Conservation (phyloP, 1,284 basidiomycete species). For the Waitea zeae region DNA sequence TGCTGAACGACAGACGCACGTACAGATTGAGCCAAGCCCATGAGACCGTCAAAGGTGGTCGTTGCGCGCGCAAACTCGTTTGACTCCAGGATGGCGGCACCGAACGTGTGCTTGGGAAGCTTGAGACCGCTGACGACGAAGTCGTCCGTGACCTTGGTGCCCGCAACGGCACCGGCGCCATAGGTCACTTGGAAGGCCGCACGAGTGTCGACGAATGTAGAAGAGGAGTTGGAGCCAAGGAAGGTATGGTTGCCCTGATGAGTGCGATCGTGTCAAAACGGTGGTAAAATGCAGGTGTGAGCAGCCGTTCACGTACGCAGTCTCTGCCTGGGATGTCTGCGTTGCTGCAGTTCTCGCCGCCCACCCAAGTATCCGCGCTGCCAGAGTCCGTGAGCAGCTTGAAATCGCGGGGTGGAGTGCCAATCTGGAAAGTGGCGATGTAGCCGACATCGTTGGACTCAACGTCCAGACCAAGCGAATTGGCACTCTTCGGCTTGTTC, state of each 20-base stretch:
- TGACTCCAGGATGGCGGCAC: slow-evolving; percentile 47
- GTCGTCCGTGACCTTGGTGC: slow-evolving; percentile 51
- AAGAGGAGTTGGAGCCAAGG: slow-evolving; percentile 47
- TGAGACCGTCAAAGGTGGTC: slow-evolving; percentile 62
- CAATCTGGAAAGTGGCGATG: slow-evolving; percentile 60
- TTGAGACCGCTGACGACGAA: slow-evolving; percentile 49
- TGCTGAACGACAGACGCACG: too few relatives aligned
- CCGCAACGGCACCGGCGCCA: slow-evolving; percentile 56
- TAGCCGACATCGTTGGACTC: slow-evolving; percentile 50
- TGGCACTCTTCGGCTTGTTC: slow-evolving; percentile 27
- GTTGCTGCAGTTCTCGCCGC: slow-evolving; percentile 40
- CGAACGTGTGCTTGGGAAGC: slow-evolving; percentile 52
- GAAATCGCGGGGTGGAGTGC: slow-evolving; percentile 56
- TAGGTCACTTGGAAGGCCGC: slow-evolving; percentile 56
- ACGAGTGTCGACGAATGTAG: slow-evolving; percentile 40
- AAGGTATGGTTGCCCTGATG: slow-evolving; percentile 34
- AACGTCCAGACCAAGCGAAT: slow-evolving; percentile 60
- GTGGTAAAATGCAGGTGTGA: not conserved
- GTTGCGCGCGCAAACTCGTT: slow-evolving; percentile 37
- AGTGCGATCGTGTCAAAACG: not conserved
- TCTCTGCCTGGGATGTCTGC: too few relatives aligned
- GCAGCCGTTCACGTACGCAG: not conserved
- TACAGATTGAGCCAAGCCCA: slow-evolving; percentile 71
- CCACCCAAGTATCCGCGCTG: slow-evolving; percentile 78
- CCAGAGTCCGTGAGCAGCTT: slow-evolving; percentile 75